Evolutionary conservation across 2,329 filamentous ascomycete species (phyloP), one percentile per base, ranked within the genome.

Genomic region (Emergomyces pasteurianus): DNA sequence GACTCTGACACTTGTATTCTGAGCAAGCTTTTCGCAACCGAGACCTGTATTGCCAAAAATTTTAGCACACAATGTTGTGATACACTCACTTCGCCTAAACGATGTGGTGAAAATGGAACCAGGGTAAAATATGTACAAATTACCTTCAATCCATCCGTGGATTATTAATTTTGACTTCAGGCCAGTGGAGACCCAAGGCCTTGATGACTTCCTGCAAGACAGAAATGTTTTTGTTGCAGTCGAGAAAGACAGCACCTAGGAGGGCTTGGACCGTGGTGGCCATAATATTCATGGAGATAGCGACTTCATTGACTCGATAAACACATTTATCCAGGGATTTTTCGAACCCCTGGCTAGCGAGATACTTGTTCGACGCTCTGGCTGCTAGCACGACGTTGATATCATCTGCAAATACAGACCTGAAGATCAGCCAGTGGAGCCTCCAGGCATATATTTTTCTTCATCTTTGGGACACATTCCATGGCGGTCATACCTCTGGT

Each of bases 261-360:
- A 75, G 60, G 16, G 72, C 72, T 59, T 73, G 68, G 0, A 75
- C 60, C 0, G 70, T 68, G 3, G 63, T 67, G 0, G 72, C 70
- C 65, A 72, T 70, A 18, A 68, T 64, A 1, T 58, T 62, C 0
- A 54, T 28, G 1, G 67, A 67, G 36, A 40, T 5, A 69, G 53
- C 2, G 6, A 36, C 12, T n/a, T 53, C 4, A 40, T 36, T 60
- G n/a, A 60, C 61, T 10, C n/a, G 52, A 26, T 59, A 53, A 4
- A 68, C 63, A 21, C 14, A 56, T 62, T 5, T 23, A 9, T 16
- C 61, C 58, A 9, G 68, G 34, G 3, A 49, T 59, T 12, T 31
- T 46, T n/a, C 4, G 40, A 31, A 57, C 18, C 55, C 55, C 28
- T 7, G 38, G 3, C 23, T 18, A 34, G n/a, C 21, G 31, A 55